phyloP scores from a whole-genome alignment of 768 basidiomycete genomes.

The Phallus indusiatus region DNA sequence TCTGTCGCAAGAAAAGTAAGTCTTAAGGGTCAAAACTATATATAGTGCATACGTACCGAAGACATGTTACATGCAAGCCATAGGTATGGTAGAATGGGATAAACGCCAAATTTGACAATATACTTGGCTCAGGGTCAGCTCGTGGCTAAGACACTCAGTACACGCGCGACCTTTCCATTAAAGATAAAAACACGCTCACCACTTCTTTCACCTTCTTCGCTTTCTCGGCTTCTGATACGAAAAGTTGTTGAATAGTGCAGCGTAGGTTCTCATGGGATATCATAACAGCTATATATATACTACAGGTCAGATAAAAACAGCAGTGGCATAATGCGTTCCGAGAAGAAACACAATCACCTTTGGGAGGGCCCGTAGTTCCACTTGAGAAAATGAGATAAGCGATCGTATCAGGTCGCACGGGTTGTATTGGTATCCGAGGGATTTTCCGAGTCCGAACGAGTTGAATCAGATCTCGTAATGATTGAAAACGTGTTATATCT shows the following conservation, averaged over 20 bases:
- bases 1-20: conserved; percentile 19
- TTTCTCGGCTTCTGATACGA: conserved; percentile 23
- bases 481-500: neutral
- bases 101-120: conserved; percentile 40
- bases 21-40: neutral
- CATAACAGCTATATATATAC: conserved; percentile 44
- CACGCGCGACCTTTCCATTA: too few relatives aligned
- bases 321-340: neutral
- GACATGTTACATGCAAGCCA: conserved; percentile 43
- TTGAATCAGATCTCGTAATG: neutral
- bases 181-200: too few relatives aligned
- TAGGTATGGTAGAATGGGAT: conserved; percentile 64
- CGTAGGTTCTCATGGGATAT: conserved; percentile 59
- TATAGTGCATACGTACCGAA: conserved; percentile 17
- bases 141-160: too few relatives aligned
- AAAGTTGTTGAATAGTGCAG: conserved; percentile 31
- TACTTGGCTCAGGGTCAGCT: conserved; percentile 28
- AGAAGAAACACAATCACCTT: conserved; percentile 36
- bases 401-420: conserved; percentile 43
- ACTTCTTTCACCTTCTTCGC: conserved; percentile 32
- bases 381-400: conserved; percentile 72
- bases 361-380: conserved; percentile 68
- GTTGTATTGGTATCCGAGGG: conserved; percentile 32
- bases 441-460: conserved; percentile 11
- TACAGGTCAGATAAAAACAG: neutral